Conservation (phyloP, 2,329 filamentous ascomycete species). For the Rhexocercosporidium sp. region DNA sequence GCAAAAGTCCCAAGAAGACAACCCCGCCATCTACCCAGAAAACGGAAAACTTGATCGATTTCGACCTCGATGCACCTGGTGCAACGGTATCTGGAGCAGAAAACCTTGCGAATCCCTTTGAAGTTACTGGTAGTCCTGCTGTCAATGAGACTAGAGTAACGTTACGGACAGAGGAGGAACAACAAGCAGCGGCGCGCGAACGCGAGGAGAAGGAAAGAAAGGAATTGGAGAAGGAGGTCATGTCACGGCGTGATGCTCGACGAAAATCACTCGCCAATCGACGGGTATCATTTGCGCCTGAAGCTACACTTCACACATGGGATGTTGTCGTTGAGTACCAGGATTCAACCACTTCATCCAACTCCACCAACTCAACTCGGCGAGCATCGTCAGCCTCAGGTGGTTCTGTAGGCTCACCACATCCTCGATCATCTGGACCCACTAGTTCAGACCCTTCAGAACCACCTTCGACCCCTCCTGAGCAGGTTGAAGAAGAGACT, state of each 20-base stretch:
- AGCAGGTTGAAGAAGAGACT: conserved; percentile 64
- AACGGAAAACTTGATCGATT: conserved; percentile 38
- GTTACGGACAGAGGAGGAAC: conserved; percentile 71
- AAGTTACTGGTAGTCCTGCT: conserved; percentile 45
- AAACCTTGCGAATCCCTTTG: conserved; percentile 53
- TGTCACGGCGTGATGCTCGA: conserved; percentile 82
- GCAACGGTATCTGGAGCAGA: conserved; percentile 44
- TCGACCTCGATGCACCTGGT: conserved; percentile 30
- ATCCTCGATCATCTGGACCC: conserved; percentile 38
- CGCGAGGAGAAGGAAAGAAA: conserved; percentile 69
- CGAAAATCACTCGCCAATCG: conserved; percentile 92
- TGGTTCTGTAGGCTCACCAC: conserved; percentile 31
- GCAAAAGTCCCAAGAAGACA: conserved; percentile 39
- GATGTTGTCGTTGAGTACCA: conserved; percentile 87
- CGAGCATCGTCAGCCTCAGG: conserved; percentile 65
- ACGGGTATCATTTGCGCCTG: conserved; percentile 94
- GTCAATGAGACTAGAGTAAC: conserved; percentile 59
- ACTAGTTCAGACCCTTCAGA: conserved; percentile 56
- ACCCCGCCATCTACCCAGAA: conserved; percentile 34
- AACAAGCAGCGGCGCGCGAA: conserved; percentile 71
- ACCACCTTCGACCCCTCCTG: conserved; percentile 65
- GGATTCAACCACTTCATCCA: conserved; percentile 79
- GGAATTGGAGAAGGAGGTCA: conserved; percentile 63
- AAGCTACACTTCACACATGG: conserved; percentile 96
- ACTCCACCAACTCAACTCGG: conserved; percentile 75